Evolutionary conservation across 148 eudicot genomes (phyloP).

Genomic region (Rhododendron mucronatum): DNA sequence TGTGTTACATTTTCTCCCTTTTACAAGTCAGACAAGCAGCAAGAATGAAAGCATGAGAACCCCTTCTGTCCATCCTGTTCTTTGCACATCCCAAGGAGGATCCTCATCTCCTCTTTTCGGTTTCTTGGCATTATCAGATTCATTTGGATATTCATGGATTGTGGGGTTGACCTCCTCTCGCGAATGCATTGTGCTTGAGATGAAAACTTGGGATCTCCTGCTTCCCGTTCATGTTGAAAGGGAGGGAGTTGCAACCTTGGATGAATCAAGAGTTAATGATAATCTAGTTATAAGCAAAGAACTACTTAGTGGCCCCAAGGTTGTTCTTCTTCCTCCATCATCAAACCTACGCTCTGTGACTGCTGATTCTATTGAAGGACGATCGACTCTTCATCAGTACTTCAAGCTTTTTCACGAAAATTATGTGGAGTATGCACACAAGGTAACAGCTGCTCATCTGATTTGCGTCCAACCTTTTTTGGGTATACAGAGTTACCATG

Average conservation of each 20-base stretch:
- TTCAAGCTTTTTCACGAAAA: conserved; percentile 92
- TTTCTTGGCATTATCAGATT: conserved; percentile 73
- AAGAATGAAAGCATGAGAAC: conserved; percentile 56
- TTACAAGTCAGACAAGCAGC: conserved; percentile 62
- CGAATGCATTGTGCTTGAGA: conserved; percentile 76
- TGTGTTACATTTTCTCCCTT: conserved; percentile 89
- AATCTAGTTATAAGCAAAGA: conserved; percentile 71
- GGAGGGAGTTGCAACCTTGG: conserved; percentile 26
- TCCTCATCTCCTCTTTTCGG: conserved; percentile 53
- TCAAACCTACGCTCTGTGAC: conserved; percentile 48
- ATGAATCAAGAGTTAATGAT: conserved; percentile 36
- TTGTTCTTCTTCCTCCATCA: conserved; percentile 66
- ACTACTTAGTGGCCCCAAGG: conserved; percentile 80
- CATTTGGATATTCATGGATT: conserved; percentile 90
- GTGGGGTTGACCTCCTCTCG: conserved; percentile 56
- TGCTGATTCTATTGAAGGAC: conserved; percentile 94
- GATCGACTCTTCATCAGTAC: conserved; percentile 82
- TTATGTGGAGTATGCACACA: conserved; percentile 84
- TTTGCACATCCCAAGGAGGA: conserved; percentile 53
- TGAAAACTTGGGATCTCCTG: conserved; percentile 70
- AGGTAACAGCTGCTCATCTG: conserved; percentile 28
- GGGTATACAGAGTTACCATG: background rate
- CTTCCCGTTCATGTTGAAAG: conserved; percentile 46
- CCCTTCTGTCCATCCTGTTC: conserved; percentile 79
- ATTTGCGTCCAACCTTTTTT: background rate